Base-by-base conservation (phyloP, 2,329 filamentous ascomycete genomes). In the Xylaria hypoxylon region DNA sequence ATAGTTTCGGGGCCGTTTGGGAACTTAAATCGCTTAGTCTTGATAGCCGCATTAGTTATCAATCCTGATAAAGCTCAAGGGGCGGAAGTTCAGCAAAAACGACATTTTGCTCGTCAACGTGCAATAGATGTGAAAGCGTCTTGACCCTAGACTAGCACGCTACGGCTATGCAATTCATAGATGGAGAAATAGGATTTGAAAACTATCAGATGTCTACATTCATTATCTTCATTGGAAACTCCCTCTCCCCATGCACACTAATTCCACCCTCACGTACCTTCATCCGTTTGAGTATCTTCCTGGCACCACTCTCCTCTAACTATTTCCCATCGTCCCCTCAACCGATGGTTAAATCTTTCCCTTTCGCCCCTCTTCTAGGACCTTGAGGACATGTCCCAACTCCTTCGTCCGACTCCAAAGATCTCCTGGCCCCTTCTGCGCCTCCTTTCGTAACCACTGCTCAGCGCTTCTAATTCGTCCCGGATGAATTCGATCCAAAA, bases 371-470 rank as follows among this genome's bases (percentile, higher is more conserved):
- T 62, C 59, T 17, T 53, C 59, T 19, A 33, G n/a, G 10, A 35
- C 24, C 42, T 62, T 62, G 2, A 62, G 59, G 2, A 62, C 59
- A 28, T 57, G 50, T 1, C 22, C 26, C 17, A 62, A 19, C n/a
- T 62, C 33, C 51, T 62, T 62, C 2, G 59, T 33, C 5, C 59
- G 40, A 17, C n/a, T 56, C 59, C 51, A 62, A 42, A 62, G 48
- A 19, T 62, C 59, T 19, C 56, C 56, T 1, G n/a, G n/a, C 10
- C 48, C 59, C 48, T 62, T 62, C n/a, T 62, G 15, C 17, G 45
- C 40, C 26, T 62, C 50, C 42, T 2, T 48, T 3, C 47, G 59
- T 11, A 56, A 6, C 59, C 51, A 62, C 11, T 56, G 13, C 31
- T 62, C 59, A n/a, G 31, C 59, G 26, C 42, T 48, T 31, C 33